Evolutionary conservation across 129 eudicot species (phyloP), one percentile per base, ranked within the genome.

Genomic region (Flaveria trinervia): DNA sequence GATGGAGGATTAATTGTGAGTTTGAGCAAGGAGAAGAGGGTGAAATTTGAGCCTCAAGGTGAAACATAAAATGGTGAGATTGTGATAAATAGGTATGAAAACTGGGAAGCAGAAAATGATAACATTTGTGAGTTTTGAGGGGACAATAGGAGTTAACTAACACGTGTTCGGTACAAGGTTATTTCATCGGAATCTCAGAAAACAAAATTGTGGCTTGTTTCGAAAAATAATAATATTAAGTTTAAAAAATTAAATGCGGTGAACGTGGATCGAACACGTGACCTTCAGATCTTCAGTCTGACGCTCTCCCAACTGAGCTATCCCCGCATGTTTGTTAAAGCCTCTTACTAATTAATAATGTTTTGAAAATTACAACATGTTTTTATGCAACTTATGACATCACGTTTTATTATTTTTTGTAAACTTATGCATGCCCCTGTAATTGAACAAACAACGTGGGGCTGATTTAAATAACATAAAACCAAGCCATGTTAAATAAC

Each of bases 231-330:
- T 1, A 9, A 45, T 8, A 45, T 0, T 45, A 5, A 30, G 4
- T 3, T 3, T 3, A 30, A 30, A 30, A 30, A 12, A 4, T 4
- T 18, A 7, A 0, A 1, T 90, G 97, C 97, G 94, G 94, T 91
- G 97, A 88, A 77, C 87, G 97, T 88, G 90, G 97, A 89, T 89
- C 97, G 90, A 89, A 87, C 96, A 92, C 96, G 87, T 76, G 97
- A 87, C 92, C 96, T 89, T 92, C 90, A 86, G 94, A 88, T 90
- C 92, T 88, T 85, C 88, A 88, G 94, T 91, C 97, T 86, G 87
- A 86, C 92, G 94, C 97, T 91, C 94, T 88, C 93, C 94, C 96
- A 92, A 89, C 97, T 89, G 91, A 89, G 97, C 92, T 89, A 89
- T 92, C 96, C 92, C 92, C 92, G 97, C 93, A 17, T 13, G 0